Base-by-base conservation (phyloP, 2,329 filamentous ascomycete genomes). In the Paracoccidioides brasiliensis region DNA sequence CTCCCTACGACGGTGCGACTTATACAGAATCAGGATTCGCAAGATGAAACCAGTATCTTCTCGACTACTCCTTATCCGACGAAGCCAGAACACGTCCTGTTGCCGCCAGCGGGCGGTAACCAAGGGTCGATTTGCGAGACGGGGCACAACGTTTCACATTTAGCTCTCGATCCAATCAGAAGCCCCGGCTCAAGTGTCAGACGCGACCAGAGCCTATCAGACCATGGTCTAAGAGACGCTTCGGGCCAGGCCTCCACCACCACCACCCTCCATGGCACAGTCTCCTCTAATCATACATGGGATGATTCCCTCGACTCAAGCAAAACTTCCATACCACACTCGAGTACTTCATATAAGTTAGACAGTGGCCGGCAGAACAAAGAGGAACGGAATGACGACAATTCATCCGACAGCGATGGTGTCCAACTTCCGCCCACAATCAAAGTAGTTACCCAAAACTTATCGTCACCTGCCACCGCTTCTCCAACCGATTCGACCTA, bases 1-100 rank as follows among this genome's bases (percentile, higher is more conserved):
- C 66, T 66, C 4, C 58, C 66, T n/a, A 61, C 66, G n/a, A 70
- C 70, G 9, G 59, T 71, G 43, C 71, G 72, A 42, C 60, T 71
- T 52, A 63, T 69, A 33, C 67, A 64, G 56, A 67, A 71, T 32
- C 61, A 67, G 56, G 45, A 50, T 30, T 7, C 28, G 22, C 48
- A 56, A 10, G 68, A 71, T 53, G 68, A 70, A 51, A 62, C 61
- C 48, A 64, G 72, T 59, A 63, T 74, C 52, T 74, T 74, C 61
- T 65, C 68, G 9, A 61, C 69, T 41, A 73, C 69, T 14, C 73
- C 74, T 14, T 76, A 72, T 60, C 74, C 74, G n/a, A 75, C 73
- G 10, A 76, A 74, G 56, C 70, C 73, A 14, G 70, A 72, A 52
- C 74, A 76, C 59, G 66, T 76, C 28, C 64, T 76, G 35, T 59